Base-by-base conservation (phyloP, 306 rosid species). In the barrel medic (Medicago truncatula) region DNA sequence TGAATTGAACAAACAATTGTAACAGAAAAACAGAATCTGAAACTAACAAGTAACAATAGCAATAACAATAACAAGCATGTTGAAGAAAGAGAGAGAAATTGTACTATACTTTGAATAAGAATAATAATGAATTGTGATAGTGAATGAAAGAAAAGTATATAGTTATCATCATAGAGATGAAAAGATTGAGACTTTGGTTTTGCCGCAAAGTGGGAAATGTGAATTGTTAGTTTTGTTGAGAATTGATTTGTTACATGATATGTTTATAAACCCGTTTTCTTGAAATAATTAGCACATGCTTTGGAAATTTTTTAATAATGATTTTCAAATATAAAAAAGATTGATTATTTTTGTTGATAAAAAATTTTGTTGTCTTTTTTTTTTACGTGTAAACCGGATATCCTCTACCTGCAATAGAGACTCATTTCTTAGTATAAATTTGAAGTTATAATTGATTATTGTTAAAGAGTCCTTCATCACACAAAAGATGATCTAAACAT, bases 181-280 rank as follows among this genome's bases (percentile, higher is more conserved):
- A 46, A 61, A 61, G 21, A 34, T 61, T 61, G 67, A 25, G 23
- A 59, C 65, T 25, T 59, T 59, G 65, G 65, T 6, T 59, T 59
- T 25, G 9, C n/a, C 40, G 65, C 5, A 25, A 59, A 28, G 16
- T 28, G 9, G 5, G 65, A 59, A 59, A 59, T 7, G 16, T 25
- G 40, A 34, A 34, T 3, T 59, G 38, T 11, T 14, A 2, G 13
- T 59, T 11, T 13, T 23, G 28, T 25, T 58, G 38, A 54, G 65
- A 59, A 59, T 59, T 59, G 40, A 28, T 59, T 59, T 59, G 9
- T 16, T 52, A 16, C 11, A 52, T 25, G 40, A 54, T 59, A 18
- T 2, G 13, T 59, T 5, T 59, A 25, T 59, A 25, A 59, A n/a
- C 40, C 11, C 11, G 4, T 20, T 56, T 56, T 3, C 15, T 56